Conservation (phyloP, 2,329 filamentous ascomycete species). For the Colletotrichum simmondsii region DNA sequence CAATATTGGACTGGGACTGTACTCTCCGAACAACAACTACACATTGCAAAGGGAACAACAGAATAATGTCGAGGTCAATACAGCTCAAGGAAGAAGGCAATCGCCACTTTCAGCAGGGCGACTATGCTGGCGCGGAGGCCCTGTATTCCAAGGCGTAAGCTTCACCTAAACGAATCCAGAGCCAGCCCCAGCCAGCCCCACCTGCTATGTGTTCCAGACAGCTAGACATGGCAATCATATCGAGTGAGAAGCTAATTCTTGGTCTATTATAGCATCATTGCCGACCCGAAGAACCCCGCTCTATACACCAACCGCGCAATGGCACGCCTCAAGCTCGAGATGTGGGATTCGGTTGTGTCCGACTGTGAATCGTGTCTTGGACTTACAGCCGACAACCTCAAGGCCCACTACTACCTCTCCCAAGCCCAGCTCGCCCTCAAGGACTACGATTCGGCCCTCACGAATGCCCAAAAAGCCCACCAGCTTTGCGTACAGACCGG, state of each 20-base stretch:
- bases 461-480: conserved; percentile 79
- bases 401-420: conserved; percentile 85
- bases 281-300: conserved; percentile 79
- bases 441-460: conserved; percentile 78
- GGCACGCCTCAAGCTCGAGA: conserved; percentile 77
- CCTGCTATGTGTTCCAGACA: neutral
- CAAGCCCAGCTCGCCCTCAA: conserved; percentile 83
- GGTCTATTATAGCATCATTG: conserved; percentile 69
- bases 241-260: neutral
- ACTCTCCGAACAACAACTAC: neutral
- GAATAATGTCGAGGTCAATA: conserved; percentile 43
- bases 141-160: conserved; percentile 78
- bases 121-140: conserved; percentile 74
- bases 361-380: conserved; percentile 83
- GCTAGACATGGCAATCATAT: neutral
- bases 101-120: conserved; percentile 70
- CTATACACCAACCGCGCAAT: conserved; percentile 93
- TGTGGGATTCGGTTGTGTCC: conserved; percentile 79
- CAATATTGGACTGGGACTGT: neutral
- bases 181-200: no score
- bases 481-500: conserved; percentile 70
- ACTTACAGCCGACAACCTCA: conserved; percentile 75
- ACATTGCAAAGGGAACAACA: neutral
- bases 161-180: neutral
- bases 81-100: conserved; percentile 71